Percentiles rank a stretch among this genome's conserved stretches.
These are phyloP conservation scores for Annona cherimola DNA, from an alignment of 164 flowering plant genomes.

Conservation along the genomic window DNA sequence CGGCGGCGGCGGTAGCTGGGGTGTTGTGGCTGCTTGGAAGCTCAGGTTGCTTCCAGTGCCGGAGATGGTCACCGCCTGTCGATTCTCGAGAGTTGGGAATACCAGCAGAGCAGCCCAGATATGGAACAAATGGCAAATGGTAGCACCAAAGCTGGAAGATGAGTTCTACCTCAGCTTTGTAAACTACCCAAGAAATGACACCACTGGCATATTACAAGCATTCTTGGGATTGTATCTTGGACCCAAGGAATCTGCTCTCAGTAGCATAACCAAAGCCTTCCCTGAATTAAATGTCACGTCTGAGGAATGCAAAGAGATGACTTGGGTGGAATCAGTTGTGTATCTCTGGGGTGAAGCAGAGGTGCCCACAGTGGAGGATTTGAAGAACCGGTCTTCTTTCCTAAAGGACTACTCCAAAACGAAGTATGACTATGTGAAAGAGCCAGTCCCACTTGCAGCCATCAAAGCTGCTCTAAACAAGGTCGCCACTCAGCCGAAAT, in stretches of 20 bases:
- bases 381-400: slow-evolving; percentile 15
- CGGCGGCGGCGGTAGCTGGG: slow-evolving; percentile 19
- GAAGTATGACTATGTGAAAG: slow-evolving; percentile 21
- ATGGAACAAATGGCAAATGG: slow-evolving; percentile 19
- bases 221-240: slow-evolving; percentile 24
- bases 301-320: slow-evolving; percentile 20
- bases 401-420: slow-evolving; percentile 17
- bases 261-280: slow-evolving; percentile 6
- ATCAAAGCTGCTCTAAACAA: slow-evolving; percentile 4
- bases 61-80: slow-evolving; percentile 12
- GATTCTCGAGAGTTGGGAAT: slow-evolving; percentile 6
- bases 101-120: not conserved
- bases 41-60: slow-evolving; percentile 12
- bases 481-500: slow-evolving; percentile 17
- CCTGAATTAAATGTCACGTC: slow-evolving; percentile 13
- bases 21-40: slow-evolving; percentile 21
- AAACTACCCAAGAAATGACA: not conserved
- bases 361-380: slow-evolving; percentile 6
- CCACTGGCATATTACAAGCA: slow-evolving; percentile 3
- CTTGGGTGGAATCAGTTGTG: slow-evolving; percentile 17
- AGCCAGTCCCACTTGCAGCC: slow-evolving; percentile 10
- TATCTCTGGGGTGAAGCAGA: slow-evolving; percentile 7
- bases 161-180: slow-evolving; percentile 11
- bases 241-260: not conserved
- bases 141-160: slow-evolving; percentile 2